Evolutionary conservation across 2,329 filamentous ascomycete genomes (phyloP).

Genomic region (Tolypocladium amazonense): DNA sequence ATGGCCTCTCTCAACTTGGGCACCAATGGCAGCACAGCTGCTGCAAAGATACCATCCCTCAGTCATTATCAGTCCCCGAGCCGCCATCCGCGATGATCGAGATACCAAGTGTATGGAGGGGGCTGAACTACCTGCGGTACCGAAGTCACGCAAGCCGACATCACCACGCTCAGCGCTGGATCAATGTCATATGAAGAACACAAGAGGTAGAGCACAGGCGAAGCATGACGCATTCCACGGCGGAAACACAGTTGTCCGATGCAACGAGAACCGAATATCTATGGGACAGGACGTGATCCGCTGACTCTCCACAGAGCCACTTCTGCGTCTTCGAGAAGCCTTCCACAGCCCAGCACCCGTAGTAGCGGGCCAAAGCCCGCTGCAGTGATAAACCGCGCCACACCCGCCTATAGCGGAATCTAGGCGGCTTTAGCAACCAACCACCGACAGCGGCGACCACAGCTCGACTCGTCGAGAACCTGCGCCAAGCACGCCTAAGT

Average conservation of each 20-base stretch:
- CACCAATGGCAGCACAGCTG: background rate
- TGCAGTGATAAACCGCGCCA: background rate
- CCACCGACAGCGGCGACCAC: background rate
- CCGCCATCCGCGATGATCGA: background rate
- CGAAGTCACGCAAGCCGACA: too few species aligned
- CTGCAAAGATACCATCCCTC: background rate
- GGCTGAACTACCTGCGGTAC: background rate
- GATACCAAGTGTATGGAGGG: background rate
- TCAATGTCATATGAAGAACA: background rate
- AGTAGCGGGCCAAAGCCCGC: background rate
- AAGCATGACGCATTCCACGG: background rate
- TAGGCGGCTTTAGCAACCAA: background rate
- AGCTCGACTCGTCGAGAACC: background rate
- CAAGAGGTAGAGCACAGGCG: background rate
- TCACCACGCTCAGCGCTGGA: background rate
- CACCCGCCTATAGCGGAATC: background rate
- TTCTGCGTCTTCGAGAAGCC: background rate
- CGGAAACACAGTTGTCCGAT: background rate
- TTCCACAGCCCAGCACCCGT: background rate
- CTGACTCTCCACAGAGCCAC: background rate
- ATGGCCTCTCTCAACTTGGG: background rate
- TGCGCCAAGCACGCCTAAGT: background rate
- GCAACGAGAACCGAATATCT: background rate
- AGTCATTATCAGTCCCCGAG: background rate
- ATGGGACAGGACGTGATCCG: background rate